phyloP scores from a whole-genome alignment of 1,284 basidiomycete species.

The Marasmius fiardii region DNA sequence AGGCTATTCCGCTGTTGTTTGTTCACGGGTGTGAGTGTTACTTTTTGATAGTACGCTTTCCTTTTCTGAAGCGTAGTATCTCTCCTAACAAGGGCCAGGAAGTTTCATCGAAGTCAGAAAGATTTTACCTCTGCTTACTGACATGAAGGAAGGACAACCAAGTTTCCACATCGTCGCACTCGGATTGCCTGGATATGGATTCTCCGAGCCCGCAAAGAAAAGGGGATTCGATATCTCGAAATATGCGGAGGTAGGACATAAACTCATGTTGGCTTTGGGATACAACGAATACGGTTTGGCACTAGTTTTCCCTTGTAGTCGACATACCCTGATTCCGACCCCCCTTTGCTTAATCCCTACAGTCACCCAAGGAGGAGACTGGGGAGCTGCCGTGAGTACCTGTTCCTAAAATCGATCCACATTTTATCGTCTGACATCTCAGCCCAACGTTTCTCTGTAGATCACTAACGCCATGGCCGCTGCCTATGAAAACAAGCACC shows the following conservation, averaged over 20 bases:
- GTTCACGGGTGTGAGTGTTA: slow-evolving; percentile 48
- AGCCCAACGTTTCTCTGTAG: slow-evolving; percentile 16
- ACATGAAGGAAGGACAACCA: slow-evolving; percentile 23
- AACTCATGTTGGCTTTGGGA: slow-evolving; percentile 43
- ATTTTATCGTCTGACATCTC: neutral
- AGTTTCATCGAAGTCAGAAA: slow-evolving; percentile 53
- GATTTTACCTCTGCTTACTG: slow-evolving; percentile 45
- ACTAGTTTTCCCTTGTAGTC: neutral
- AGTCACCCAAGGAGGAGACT: slow-evolving; percentile 48
- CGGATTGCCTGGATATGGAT: slow-evolving; percentile 49
- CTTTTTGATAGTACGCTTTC: neutral
- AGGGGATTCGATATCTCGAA: slow-evolving; percentile 26
- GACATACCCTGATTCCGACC: neutral
- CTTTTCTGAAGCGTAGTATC: neutral
- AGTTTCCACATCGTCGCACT: slow-evolving; percentile 48
- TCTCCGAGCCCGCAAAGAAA: slow-evolving; percentile 39
- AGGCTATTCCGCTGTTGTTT: slow-evolving; percentile 49
- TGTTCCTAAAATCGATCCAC: too few species aligned
- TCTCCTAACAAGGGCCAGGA: slow-evolving; percentile 48
- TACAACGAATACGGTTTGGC: slow-evolving; percentile 39
- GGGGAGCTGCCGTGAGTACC: slow-evolving; percentile 36
- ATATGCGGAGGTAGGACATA: slow-evolving; percentile 39
- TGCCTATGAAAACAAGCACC: slow-evolving; percentile 35
- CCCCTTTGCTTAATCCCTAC: neutral
- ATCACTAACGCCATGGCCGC: slow-evolving; percentile 26